Evolutionary conservation across 2,329 filamentous ascomycete species (phyloP).

Genomic region (Alternaria infectoria): DNA sequence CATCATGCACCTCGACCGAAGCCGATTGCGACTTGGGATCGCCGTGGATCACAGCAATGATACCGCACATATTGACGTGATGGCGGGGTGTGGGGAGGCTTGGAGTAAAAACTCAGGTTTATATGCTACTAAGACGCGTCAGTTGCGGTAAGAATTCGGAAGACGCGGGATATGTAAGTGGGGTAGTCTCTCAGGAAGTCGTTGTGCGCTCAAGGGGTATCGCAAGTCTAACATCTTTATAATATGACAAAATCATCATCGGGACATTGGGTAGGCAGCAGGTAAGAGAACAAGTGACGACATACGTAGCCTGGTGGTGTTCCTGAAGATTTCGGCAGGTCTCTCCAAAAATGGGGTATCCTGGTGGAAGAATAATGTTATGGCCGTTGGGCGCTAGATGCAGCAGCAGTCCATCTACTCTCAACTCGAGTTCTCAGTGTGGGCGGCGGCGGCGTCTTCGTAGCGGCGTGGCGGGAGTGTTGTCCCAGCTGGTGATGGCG

Average conservation of each 20-base stretch:
- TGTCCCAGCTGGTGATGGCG: slow-evolving; percentile 22
- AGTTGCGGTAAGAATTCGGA: slow-evolving; percentile 23
- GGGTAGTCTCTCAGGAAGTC: slow-evolving; percentile 44
- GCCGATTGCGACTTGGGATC: slow-evolving; percentile 48
- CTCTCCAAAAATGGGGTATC: slow-evolving; percentile 8
- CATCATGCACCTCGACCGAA: slow-evolving; percentile 55
- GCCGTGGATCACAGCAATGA: slow-evolving; percentile 57
- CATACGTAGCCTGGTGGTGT: slow-evolving; percentile 19
- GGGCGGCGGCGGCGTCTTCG: slow-evolving; percentile 12
- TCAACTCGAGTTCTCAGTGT: background rate
- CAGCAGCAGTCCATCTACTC: slow-evolving; percentile 13
- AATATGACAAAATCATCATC: slow-evolving; percentile 46
- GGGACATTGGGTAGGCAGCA: slow-evolving; percentile 1
- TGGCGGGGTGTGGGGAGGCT: background rate
- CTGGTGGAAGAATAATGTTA: background rate
- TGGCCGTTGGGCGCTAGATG: slow-evolving; percentile 20
- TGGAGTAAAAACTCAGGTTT: background rate
- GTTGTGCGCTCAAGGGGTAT: slow-evolving; percentile 45
- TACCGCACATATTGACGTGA: slow-evolving; percentile 56
- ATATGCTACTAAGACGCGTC: slow-evolving; percentile 23
- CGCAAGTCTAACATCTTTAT: slow-evolving; percentile 52
- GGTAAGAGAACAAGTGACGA: slow-evolving; percentile 1
- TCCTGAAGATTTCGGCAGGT: slow-evolving; percentile 5
- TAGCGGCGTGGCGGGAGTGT: slow-evolving; percentile 12
- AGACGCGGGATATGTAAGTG: slow-evolving; percentile 24